Evolutionary conservation across 2,329 filamentous ascomycete genomes (phyloP), one percentile per base, ranked within the genome.

Genomic region (Phyllosticta citrichinensis): DNA sequence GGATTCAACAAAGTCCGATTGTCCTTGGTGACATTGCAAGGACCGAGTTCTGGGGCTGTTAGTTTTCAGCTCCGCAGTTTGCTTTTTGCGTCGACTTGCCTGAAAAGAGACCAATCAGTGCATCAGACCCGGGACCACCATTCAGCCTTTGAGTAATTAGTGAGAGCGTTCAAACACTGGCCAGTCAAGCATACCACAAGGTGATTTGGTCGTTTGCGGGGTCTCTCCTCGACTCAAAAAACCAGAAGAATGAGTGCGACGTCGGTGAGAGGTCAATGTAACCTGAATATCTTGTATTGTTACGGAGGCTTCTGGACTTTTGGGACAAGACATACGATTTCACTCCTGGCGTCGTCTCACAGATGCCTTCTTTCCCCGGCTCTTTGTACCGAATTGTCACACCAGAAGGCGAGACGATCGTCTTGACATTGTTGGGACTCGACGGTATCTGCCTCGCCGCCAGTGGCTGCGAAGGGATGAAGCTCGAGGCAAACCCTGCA

Each of bases 231-330:
- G 82, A 77, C 63, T 85, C 82, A 65, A 87, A 86, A 67, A 84
- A 86, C 81, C 82, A 84, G 69, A 86, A 87, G 69, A 84, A 86
- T 24, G 80, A 83, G 65, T 83, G 58, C 8, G 14, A 9, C 9
- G 25, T 56, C 2, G 53, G 25, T 20, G 58, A 60, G 3, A 54
- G 47, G 11, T 60, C 53, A n/a, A 60, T 60, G 54, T 51, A 60
- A 19, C 58, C 58, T 10, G 58, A 60, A 40, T 60, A 60, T 20
- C 58, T 60, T n/a, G n/a, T n/a, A n/a, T n/a, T n/a, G n/a, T n/a
- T n/a, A n/a, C n/a, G n/a, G n/a, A n/a, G n/a, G n/a, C n/a, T n/a
- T n/a, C n/a, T n/a, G n/a, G n/a, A n/a, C n/a, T n/a, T n/a, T n/a
- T n/a, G n/a, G 2, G 40, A n/a, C n/a, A n/a, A 6, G n/a, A n/a